These are phyloP conservation scores for Talaromyces thailandensis DNA, from an alignment of 495 filamentous ascomycete genomes.

Conservation along the genomic window DNA sequence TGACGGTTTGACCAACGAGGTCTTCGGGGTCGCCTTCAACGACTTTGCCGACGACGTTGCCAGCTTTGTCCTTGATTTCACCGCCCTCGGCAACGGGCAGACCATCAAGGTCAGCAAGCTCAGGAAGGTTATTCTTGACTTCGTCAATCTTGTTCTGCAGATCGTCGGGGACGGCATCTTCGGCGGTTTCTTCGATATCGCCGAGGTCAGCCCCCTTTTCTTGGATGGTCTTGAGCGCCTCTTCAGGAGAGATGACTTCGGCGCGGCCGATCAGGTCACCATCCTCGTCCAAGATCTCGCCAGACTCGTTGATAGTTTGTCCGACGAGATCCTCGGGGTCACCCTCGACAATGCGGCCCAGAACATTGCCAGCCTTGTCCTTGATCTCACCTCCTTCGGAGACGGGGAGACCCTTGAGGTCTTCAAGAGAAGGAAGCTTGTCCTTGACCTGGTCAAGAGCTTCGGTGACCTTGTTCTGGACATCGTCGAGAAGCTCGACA, in stretches of 20 bases:
- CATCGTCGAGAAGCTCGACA: constrained; percentile 30
- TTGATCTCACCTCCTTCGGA: constrained; percentile 48
- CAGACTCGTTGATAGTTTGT: constrained; percentile 49
- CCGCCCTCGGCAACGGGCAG: constrained; percentile 51
- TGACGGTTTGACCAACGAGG: constrained; percentile 14
- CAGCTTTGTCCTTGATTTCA: constrained; percentile 43
- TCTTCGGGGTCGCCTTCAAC: constrained; percentile 49
- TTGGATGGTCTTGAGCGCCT: constrained; percentile 20
- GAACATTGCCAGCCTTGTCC: constrained; percentile 42
- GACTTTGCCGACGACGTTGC: constrained; percentile 47
- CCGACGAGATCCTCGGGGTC: constrained; percentile 53
- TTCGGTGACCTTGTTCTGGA: constrained; percentile 14
- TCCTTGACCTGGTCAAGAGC: constrained; percentile 21
- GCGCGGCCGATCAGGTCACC: constrained; percentile 52
- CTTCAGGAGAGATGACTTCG: constrained; percentile 40
- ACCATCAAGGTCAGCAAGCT: constrained; percentile 45
- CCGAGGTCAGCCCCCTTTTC: constrained; percentile 2
- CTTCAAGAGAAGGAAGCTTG: constrained; percentile 31
- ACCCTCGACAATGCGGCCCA: constrained; percentile 52
- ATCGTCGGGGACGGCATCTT: constrained; percentile 13
- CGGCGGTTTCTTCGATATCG: constrained; percentile 12
- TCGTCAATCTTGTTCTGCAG: constrained; percentile 11
- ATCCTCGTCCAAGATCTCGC: constrained; percentile 56
- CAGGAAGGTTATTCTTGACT: constrained; percentile 23
- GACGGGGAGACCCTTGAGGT: constrained; percentile 49